Evolutionary conservation across 345 rosid species (phyloP).

Genomic region (Camelina sativa): DNA sequence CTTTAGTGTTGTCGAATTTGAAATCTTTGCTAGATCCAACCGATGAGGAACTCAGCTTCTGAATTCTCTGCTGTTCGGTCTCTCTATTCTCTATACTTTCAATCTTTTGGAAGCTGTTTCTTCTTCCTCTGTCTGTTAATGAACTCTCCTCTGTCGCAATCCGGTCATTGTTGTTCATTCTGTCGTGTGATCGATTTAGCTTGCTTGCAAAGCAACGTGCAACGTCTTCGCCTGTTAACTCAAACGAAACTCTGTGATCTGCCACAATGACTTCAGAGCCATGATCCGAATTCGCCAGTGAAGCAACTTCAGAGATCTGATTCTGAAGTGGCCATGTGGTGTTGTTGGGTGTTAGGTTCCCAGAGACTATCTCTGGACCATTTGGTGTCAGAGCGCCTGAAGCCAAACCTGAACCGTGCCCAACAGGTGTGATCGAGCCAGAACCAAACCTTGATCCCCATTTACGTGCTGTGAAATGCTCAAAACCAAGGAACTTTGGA

Average conservation of each 20-base stretch:
- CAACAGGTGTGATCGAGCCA: constrained; percentile 83
- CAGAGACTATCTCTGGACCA: constrained; percentile 69
- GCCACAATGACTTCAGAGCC: constrained; percentile 48
- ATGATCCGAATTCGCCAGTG: constrained; percentile 53
- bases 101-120: constrained; percentile 33
- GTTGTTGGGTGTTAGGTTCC: constrained; percentile 67
- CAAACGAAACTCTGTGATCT: constrained; percentile 86
- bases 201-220: constrained; percentile 80
- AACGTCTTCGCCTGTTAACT: constrained; percentile 93
- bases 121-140: constrained; percentile 19
- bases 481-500: constrained; percentile 67
- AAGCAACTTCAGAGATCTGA: constrained; percentile 57
- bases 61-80: constrained; percentile 44
- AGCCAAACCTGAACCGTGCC: constrained; percentile 73
- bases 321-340: constrained; percentile 51
- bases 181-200: constrained; percentile 42
- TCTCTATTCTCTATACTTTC: constrained; percentile 52
- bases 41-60: constrained; percentile 62
- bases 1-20: constrained; percentile 74
- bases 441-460: constrained; percentile 94
- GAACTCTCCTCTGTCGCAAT: constrained; percentile 32
- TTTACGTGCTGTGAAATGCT: constrained; percentile 68
- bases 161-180: constrained; percentile 38
- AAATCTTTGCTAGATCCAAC: constrained; percentile 87
- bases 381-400: constrained; percentile 83